Base-by-base conservation (phyloP, 257 asterid species). In the Thymus mandschuricus region DNA sequence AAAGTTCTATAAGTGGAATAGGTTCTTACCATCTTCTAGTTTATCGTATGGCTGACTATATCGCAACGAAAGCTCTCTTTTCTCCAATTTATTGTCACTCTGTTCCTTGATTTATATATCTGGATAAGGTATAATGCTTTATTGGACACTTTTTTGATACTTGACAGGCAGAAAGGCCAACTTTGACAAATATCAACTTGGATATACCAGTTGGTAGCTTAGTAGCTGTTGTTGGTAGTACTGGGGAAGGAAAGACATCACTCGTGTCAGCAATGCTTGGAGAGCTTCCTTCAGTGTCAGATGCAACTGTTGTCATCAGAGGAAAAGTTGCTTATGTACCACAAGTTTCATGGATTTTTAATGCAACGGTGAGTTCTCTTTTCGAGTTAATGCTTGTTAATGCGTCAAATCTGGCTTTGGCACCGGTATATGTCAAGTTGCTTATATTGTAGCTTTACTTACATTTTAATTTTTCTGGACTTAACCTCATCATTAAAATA, bases 181-280 rank as follows among this genome's bases (percentile, higher is more conserved):
- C 97, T 44, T 75, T 93, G 81, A 83, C 98, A 65, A 79, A 89
- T 74, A 82, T 93, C 78, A 91, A 93, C 81, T 80, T 93, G 90
- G 97, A 93, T 70, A 81, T 93, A 79, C 96, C 96, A 58, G 64
- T 83, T 44, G 97, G 97, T 70, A 89, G 97, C 84, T 78, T 95
- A 73, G 93, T 89, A 52, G 99, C 99, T 58, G 73, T 95, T 72
- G 99, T 95, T 62, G 99, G 98, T 64, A 57, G 98, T 44, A 95
- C 99, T 29, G 99, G 99, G 45, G 98, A 91, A 84, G 99, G 99
- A 81, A 95, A 95, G 82, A 95, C 99, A 50, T 95, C 98, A 15
- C 92, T 95, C 54, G 85, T 89, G 28, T 95, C 99, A 48, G 98
- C 98, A 81, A 92, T 95, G 95, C 98, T 95, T 73, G 98, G 98